Evolutionary conservation across 2,329 filamentous ascomycete species (phyloP), one percentile per base, ranked within the genome.

Genomic region (Ascochyta lentis): DNA sequence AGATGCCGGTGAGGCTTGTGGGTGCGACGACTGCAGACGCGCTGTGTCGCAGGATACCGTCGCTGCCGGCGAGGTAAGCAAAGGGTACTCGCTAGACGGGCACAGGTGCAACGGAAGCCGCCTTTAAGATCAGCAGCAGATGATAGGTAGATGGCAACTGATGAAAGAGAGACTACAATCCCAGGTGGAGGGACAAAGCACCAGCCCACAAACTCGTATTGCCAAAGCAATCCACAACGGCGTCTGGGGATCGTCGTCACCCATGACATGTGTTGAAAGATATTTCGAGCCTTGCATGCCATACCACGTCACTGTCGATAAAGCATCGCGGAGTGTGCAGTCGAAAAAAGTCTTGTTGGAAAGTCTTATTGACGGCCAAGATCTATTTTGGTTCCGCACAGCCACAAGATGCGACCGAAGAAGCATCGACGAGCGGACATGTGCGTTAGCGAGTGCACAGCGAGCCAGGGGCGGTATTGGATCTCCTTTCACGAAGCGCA

Each of bases 331-430:
- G 37, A 47, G 42, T 39, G 41, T 26, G 53, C 26, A 48, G 47
- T 43, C 53, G 37, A 51, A 50, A 50, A 47, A 48, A 43, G 43
- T 50, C 48, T 56, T 56, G 53, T 56, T 47, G 53, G 19, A 47
- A 51, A 43, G 43, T 50, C 48, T 56, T 56, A 47, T 56, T 47
- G 53, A 29, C 38, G 15, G 53, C 53, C 48, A 51, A 39, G 34
- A 56, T 56, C 53, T 56, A 56, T 56, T 56, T 56, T 56, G 40
- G 43, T 34, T 29, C 22, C 38, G 47, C 53, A 56, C 53, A 56
- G 53, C 53, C 53, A 56, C 53, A 51, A 51, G 41, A 34, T 51
- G 53, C 33, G 53, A 51, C 53, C 47, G 41, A 50, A 40, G 37
- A 50, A 44, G 53, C 37, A 37, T 56, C 48, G 51, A 40, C 19